Evolutionary conservation across 495 filamentous ascomycete genomes (phyloP), one percentile per base, ranked within the genome.

Genomic region (Podospora conica): DNA sequence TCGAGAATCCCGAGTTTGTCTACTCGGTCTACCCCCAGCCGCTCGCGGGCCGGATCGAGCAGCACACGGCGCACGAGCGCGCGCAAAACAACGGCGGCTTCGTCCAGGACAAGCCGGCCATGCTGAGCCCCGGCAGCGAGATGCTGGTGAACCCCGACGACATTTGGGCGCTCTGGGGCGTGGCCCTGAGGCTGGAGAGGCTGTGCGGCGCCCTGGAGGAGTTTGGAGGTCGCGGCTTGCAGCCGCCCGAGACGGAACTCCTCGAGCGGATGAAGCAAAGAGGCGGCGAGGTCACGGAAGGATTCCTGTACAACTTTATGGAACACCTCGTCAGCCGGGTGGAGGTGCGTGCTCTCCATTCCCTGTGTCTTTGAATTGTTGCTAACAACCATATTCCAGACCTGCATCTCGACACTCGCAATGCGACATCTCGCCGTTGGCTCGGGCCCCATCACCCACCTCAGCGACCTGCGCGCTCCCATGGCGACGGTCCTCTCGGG

Each of bases 1-100:
- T 99, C 9, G 95, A 99, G 74, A 99, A 99, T 75, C 95, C 96
- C 5, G 95, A 99, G 75, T 88, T 91, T 61, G 88, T 99, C 61
- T 96, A 94, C 74, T 86, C 96, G 48, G 91, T 98, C 74, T 98
- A 96, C 74, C 93, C 95, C 2, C 91, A 94, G 70, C 81, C 88
- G 11, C 85, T 99, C 18, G 86, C 90, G n/a, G 92, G 92, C 55
- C 87, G 95, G 21, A 76, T 87, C 87, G 77, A 87, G 73, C 64
- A 85, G 78, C 79, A 83, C 58, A 83, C 87, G 69, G 87, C 88
- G 55, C 83, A 87, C 57, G 69, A 76, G 61, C 57, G 77, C 12
- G 81, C 69, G 4, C 67, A 69, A 54, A 33, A 59, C 4, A 73
- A 63, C 72, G 76, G 58, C 76, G 80, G 72, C 6, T 54, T 65